A percentile compares a stretch with the other conserved stretches of the same genome.
Evolutionary conservation across 1,284 basidiomycete genomes (phyloP).

Genomic region (Peniophora sp.): DNA sequence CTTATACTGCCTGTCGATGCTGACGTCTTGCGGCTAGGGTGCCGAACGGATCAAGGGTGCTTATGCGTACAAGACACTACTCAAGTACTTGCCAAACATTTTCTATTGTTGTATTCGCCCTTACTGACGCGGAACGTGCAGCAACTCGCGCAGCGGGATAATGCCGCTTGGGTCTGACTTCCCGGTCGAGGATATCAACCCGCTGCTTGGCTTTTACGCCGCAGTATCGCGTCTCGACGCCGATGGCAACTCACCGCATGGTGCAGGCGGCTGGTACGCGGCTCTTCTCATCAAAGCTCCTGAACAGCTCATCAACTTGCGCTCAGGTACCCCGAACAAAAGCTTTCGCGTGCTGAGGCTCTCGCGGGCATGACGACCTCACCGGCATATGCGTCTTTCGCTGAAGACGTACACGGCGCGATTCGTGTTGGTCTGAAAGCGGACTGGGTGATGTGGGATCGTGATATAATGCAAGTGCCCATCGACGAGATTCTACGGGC

Average conservation of each 20-base stretch:
- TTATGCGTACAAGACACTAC: constrained; percentile 80
- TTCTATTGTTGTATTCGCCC: too few species aligned
- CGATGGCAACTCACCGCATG: constrained; percentile 76
- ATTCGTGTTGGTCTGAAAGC: constrained; percentile 72
- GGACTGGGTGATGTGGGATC: constrained; percentile 78
- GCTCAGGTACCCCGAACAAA: constrained; percentile 69
- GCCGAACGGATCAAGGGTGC: constrained; percentile 75
- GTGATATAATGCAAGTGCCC: constrained; percentile 68
- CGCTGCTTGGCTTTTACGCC: constrained; percentile 80
- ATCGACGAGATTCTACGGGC: constrained; percentile 47
- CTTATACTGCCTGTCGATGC: background rate
- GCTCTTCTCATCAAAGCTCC: background rate
- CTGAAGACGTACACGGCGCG: constrained; percentile 63
- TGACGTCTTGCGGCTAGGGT: constrained; percentile 44
- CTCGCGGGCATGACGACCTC: constrained; percentile 83
- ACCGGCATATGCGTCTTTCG: constrained; percentile 81
- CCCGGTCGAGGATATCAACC: constrained; percentile 81
- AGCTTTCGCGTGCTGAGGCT: constrained; percentile 67
- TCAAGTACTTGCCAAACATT: constrained; percentile 33
- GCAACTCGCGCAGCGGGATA: constrained; percentile 38
- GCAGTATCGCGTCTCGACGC: constrained; percentile 69
- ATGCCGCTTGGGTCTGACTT: constrained; percentile 88
- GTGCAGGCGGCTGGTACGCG: constrained; percentile 67
- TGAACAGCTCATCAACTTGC: background rate
- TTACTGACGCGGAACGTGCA: constrained; percentile 22